Evolutionary conservation across 441 rosid genomes (phyloP).

Genomic region (Eutrema salsugineum): DNA sequence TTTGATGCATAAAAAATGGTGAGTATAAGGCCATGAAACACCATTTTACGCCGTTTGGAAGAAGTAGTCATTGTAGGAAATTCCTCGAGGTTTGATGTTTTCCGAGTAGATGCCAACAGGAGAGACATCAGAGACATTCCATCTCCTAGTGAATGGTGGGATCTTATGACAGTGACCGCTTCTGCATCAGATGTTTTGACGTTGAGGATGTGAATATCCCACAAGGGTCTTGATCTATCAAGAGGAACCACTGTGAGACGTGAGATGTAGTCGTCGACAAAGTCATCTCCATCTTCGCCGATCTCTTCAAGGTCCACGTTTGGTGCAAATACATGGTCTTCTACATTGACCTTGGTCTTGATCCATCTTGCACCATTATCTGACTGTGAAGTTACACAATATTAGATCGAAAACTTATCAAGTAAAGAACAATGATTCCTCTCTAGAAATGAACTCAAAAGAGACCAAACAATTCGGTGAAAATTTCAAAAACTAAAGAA

Average conservation of each 20-base stretch:
- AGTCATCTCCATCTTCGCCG: constrained; percentile 3
- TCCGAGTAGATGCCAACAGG: neutral
- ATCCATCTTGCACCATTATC: constrained; percentile 34
- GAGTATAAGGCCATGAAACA: neutral
- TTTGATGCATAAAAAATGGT: neutral
- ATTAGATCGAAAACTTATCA: no score
- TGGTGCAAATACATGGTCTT: constrained; percentile 35
- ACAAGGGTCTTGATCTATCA: constrained; percentile 38
- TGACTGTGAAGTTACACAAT: neutral
- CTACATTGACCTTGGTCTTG: constrained; percentile 32
- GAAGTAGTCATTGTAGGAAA: constrained; percentile 20
- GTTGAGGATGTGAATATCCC: constrained; percentile 46
- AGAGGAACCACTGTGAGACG: constrained; percentile 28
- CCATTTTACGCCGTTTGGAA: neutral
- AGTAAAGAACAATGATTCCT: no score
- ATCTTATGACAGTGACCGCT: constrained; percentile 26
- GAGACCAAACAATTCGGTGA: no score
- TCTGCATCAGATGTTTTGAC: constrained; percentile 37
- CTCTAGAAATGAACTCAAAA: no score
- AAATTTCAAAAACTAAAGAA: no score
- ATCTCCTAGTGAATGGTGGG: neutral
- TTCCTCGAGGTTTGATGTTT: neutral
- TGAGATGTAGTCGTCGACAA: constrained; percentile 36
- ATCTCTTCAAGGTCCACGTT: constrained; percentile 19
- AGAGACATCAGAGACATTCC: neutral